Evolutionary conservation across 345 rosid genomes (phyloP), one percentile per base, ranked within the genome.

Genomic region (Kernera saxatilis): DNA sequence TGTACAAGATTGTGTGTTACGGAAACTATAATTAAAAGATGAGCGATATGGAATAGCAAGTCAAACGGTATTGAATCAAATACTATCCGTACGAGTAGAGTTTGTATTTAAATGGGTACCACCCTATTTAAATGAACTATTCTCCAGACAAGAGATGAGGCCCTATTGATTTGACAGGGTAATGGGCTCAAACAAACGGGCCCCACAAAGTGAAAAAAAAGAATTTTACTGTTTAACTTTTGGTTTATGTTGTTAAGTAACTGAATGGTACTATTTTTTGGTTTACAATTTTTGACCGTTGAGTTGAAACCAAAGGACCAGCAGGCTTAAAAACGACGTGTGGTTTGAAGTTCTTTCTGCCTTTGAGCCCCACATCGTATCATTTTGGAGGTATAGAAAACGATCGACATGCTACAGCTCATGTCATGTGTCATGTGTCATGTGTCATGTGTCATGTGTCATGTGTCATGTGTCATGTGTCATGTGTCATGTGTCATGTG

Each of bases 341-440:
- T 74, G 67, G 68, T 74, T 60, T 74, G 29, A 57, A 57, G 67
- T 74, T 74, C 78, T 58, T 74, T 74, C 72, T 74, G 78, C 55
- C 61, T n/a, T n/a, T n/a, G n/a, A n/a, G n/a, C n/a, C n/a, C n/a
- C n/a, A n/a, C n/a, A n/a, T n/a, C n/a, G n/a, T n/a, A n/a, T n/a
- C n/a, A n/a, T n/a, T n/a, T n/a, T n/a, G n/a, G n/a, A n/a, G n/a
- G n/a, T n/a, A n/a, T n/a, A n/a, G n/a, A n/a, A n/a, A n/a, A n/a
- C n/a, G n/a, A n/a, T n/a, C n/a, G n/a, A n/a, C n/a, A n/a, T n/a
- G n/a, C n/a, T n/a, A n/a, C n/a, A n/a, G n/a, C n/a, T n/a, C n/a
- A n/a, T n/a, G n/a, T n/a, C n/a, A n/a, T n/a, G n/a, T n/a, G n/a
- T n/a, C n/a, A n/a, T n/a, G n/a, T n/a, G n/a, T n/a, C n/a, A n/a